Conservation (phyloP, 495 filamentous ascomycete genomes). For the Staphylotrichum longicolle region DNA sequence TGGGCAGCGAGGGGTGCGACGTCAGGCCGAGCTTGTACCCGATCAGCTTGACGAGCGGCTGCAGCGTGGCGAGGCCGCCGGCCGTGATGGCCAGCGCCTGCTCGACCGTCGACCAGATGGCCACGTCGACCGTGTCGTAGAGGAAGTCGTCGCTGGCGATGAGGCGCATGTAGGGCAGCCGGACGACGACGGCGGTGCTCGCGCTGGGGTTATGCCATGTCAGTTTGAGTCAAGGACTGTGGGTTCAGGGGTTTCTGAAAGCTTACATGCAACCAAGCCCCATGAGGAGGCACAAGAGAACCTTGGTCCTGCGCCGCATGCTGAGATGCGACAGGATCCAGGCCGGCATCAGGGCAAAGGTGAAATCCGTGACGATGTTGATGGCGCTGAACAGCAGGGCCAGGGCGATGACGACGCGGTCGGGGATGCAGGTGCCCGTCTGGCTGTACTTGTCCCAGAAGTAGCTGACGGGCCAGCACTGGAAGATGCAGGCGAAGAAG, state of each 20-base stretch:
- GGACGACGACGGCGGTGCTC: conserved; percentile 31
- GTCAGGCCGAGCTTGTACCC: conserved; percentile 18
- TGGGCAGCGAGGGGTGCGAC: conserved; percentile 5
- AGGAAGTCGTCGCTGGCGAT: conserved; percentile 34
- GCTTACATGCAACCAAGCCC: conserved; percentile 32
- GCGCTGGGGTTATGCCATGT: conserved; percentile 22
- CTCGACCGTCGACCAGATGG: conserved; percentile 39
- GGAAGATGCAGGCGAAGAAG: conserved; percentile 45
- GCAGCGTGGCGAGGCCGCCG: conserved; percentile 35
- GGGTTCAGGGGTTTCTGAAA: too few species aligned
- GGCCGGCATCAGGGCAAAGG: conserved; percentile 35
- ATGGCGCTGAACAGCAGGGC: conserved; percentile 30
- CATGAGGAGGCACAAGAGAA: conserved; percentile 26
- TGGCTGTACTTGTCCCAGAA: conserved; percentile 37
- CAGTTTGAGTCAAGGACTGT: background rate
- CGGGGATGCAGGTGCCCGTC: conserved; percentile 31
- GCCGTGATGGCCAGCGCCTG: conserved; percentile 38
- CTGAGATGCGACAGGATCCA: conserved; percentile 36
- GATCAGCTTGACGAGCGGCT: conserved; percentile 28
- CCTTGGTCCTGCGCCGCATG: conserved; percentile 30
- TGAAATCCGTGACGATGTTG: conserved; percentile 35
- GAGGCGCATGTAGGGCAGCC: conserved; percentile 29
- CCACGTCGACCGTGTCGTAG: conserved; percentile 30
- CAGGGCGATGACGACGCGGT: conserved; percentile 22
- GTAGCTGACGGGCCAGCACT: conserved; percentile 41